A percentile compares a stretch with the other conserved stretches of the same genome.
phyloP scores from a whole-genome alignment of 73 alveolate species.

The Paramecium octaurelia region DNA sequence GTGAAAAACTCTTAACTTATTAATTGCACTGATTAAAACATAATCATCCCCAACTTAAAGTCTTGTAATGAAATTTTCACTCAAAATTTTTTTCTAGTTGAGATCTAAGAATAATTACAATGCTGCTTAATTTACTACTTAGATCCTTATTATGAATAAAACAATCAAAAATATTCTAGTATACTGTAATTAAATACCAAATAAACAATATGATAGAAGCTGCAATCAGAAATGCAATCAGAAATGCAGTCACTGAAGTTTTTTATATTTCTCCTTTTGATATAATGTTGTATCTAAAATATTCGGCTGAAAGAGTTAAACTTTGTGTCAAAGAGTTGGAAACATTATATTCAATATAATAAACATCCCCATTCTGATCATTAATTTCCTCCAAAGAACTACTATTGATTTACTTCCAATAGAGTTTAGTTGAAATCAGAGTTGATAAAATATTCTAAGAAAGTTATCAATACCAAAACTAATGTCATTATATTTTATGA shows the following conservation, averaged over 20 bases:
- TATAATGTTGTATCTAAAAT: background rate
- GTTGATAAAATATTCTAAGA: background rate
- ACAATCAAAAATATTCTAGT: background rate
- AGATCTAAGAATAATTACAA: constrained; percentile 27
- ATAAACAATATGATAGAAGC: background rate
- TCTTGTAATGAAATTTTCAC: constrained; percentile 40
- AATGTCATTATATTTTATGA: background rate
- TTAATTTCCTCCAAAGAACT: background rate
- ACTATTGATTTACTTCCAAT: background rate
- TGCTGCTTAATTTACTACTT: background rate
- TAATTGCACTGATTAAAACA: background rate
- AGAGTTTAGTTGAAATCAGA: background rate
- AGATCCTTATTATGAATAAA: background rate
- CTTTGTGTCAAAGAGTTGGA: background rate
- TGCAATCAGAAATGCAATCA: too few relatives aligned
- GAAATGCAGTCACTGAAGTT: background rate
- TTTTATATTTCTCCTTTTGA: background rate
- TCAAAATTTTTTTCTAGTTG: background rate
- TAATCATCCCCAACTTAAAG: constrained; percentile 56
- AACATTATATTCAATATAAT: background rate
- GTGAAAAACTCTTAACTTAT: background rate
- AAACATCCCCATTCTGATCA: background rate
- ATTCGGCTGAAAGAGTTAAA: background rate
- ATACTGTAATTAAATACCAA: background rate
- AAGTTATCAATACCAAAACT: background rate